Percentiles rank a stretch among this genome's conserved stretches.
phyloP scores from a whole-genome alignment of 371 early-diverging fungal genomes.

The Rhizopus arrhizus region DNA sequence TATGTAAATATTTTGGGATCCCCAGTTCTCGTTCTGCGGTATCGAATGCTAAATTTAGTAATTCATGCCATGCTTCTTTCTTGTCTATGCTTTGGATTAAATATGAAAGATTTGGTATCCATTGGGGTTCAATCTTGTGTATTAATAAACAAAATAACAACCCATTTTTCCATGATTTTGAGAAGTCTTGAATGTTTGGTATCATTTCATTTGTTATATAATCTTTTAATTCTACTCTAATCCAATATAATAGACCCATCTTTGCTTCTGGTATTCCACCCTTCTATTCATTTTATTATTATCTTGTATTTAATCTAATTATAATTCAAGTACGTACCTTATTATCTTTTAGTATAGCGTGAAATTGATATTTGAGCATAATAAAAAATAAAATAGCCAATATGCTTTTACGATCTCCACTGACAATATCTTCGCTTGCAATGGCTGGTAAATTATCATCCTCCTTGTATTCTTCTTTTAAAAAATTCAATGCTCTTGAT shows the following conservation, averaged over 20 bases:
- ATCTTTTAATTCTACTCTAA: slow-evolving; percentile 59
- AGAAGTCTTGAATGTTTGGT: slow-evolving; percentile 63
- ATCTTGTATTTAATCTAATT: background rate
- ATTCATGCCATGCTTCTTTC: slow-evolving; percentile 33
- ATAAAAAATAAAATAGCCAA: slow-evolving; percentile 79
- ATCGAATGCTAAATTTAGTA: slow-evolving; percentile 38
- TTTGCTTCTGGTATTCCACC: slow-evolving; percentile 48
- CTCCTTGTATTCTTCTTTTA: slow-evolving; percentile 62
- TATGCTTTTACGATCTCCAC: slow-evolving; percentile 82
- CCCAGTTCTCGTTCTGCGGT: slow-evolving; percentile 36
- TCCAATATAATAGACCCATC: slow-evolving; percentile 66
- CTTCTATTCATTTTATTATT: slow-evolving; percentile 4
- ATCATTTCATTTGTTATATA: slow-evolving; percentile 57
- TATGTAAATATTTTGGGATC: slow-evolving; percentile 46
- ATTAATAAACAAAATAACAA: slow-evolving; percentile 71
- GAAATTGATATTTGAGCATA: slow-evolving; percentile 72
- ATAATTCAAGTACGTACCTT: background rate
- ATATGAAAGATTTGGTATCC: slow-evolving; percentile 57
- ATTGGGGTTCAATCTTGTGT: slow-evolving; percentile 65
- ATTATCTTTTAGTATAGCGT: slow-evolving; percentile 32
- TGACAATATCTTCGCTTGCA: slow-evolving; percentile 80
- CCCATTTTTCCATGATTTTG: slow-evolving; percentile 73
- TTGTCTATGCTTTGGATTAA: slow-evolving; percentile 23
- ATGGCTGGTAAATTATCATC: slow-evolving; percentile 66
- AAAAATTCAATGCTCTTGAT: slow-evolving; percentile 67